Percentiles rank a stretch among this genome's conserved stretches.
These are phyloP conservation scores for Dioszegia aurantiaca DNA, from an alignment of 768 basidiomycete genomes.

Conservation along the genomic window DNA sequence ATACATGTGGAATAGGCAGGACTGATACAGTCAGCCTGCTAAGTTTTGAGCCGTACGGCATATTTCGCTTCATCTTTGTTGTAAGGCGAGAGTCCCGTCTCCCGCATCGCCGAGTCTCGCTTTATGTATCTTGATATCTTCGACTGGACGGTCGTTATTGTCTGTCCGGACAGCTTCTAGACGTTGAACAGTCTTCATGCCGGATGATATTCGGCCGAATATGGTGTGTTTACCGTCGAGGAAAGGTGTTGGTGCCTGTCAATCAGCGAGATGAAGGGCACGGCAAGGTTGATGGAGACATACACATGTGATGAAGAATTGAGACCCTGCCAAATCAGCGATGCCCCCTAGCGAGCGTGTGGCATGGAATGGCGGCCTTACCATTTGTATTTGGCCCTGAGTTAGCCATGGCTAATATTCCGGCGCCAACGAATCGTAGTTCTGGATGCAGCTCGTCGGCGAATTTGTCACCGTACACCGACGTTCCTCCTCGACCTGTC, in stretches of 20 bases:
- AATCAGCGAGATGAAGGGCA: slow-evolving; percentile 14
- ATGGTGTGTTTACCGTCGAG: slow-evolving; percentile 56
- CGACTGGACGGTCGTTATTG: slow-evolving; percentile 71
- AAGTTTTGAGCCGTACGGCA: too few species aligned
- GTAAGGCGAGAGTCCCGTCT: slow-evolving; percentile 12
- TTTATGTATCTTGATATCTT: slow-evolving; percentile 89
- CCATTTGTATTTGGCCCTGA: slow-evolving; percentile 56
- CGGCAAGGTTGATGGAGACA: slow-evolving; percentile 9
- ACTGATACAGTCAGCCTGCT: too few species aligned
- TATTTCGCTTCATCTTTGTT: slow-evolving; percentile 5
- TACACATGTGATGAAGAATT: slow-evolving; percentile 52
- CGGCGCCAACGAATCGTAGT: slow-evolving; percentile 89
- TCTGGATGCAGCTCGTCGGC: slow-evolving; percentile 90
- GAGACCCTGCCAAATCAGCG: slow-evolving; percentile 36
- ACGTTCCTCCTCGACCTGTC: slow-evolving; percentile 72
- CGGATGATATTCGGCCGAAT: slow-evolving; percentile 76
- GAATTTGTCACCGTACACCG: slow-evolving; percentile 60
- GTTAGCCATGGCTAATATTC: slow-evolving; percentile 66
- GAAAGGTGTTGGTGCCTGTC: slow-evolving; percentile 51
- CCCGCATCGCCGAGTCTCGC: slow-evolving; percentile 55
- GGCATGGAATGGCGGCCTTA: slow-evolving; percentile 15
- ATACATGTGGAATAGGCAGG: too few species aligned
- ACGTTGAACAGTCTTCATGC: slow-evolving; percentile 88
- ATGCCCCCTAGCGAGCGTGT: neutral
- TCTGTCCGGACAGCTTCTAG: slow-evolving; percentile 88